phyloP scores from a whole-genome alignment of 352 stramenopile genomes.

The Pelagophyceae sp. region DNA sequence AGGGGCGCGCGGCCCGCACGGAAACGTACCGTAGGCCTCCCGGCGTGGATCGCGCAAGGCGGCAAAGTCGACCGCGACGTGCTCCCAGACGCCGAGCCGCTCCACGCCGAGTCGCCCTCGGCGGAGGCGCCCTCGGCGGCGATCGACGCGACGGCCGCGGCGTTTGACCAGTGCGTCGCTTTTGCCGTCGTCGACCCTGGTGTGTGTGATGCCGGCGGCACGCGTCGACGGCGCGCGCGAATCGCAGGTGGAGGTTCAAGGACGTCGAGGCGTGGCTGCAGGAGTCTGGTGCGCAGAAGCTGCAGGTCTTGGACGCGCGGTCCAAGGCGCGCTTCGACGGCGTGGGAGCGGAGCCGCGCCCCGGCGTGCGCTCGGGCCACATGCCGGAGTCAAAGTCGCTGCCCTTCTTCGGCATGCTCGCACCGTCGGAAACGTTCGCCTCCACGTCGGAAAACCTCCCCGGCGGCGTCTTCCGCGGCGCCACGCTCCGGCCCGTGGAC shows the following conservation, averaged over 20 bases:
- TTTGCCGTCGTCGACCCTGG: too few relatives aligned
- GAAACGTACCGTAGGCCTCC: too few relatives aligned
- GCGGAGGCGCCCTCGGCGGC: too few relatives aligned
- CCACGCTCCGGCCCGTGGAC: slow-evolving; percentile 63
- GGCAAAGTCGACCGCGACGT: too few relatives aligned
- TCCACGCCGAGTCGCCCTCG: too few relatives aligned
- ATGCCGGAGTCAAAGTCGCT: slow-evolving; percentile 80
- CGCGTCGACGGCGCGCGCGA: too few relatives aligned
- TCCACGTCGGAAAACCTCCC: neutral
- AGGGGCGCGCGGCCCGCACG: too few relatives aligned
- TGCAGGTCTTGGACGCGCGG: slow-evolving; percentile 69
- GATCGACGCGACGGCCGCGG: neutral
- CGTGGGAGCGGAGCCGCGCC: slow-evolving; percentile 73
- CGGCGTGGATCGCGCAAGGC: too few relatives aligned
- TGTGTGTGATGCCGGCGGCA: too few relatives aligned
- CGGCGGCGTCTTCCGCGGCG: slow-evolving; percentile 32
- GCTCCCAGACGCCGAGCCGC: too few relatives aligned
- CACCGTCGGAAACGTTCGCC: slow-evolving; percentile 20
- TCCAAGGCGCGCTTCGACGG: slow-evolving; percentile 69
- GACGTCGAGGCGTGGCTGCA: neutral
- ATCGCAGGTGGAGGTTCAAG: neutral
- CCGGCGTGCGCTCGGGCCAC: slow-evolving; percentile 74
- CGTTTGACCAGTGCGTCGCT: too few relatives aligned
- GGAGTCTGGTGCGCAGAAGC: neutral
- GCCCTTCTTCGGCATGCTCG: slow-evolving; percentile 72